Evolutionary conservation across 2,329 filamentous ascomycete species (phyloP), one percentile per base, ranked within the genome.

Genomic region (Pseudonectria foliicola): DNA sequence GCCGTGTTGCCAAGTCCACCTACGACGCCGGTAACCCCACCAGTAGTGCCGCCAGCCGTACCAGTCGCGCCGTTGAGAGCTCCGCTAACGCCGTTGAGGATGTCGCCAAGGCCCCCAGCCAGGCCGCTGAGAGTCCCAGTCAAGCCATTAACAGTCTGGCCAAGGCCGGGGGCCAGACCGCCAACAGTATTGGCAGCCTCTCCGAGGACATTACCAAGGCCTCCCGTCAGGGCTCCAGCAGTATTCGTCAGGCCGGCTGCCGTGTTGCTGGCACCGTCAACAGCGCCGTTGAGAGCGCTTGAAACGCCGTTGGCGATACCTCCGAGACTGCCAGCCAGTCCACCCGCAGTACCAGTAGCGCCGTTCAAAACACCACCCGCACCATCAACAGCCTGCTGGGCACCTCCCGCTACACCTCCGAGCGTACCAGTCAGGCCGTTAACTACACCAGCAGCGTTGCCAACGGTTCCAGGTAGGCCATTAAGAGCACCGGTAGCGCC

Each of bases 331-430:
- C 15, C 25, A 13, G 33, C 14, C 16, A 10, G 4, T 7, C 16
- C 27, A 11, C 10, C 29, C 18, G 27, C 28, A 14, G 34, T 26
- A 15, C 13, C 23, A 26, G 23, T 25, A 13, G 25, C 31, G 25
- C 31, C 31, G 18, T 33, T 26, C 11, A 27, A 3, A 25, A 25
- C 15, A 14, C 14, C 14, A 11, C n/a, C n/a, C 6, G 14, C n/a
- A 29, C n/a, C n/a, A 14, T 13, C 7, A 13, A 13, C 28, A 25
- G 30, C 24, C 36, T 33, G 38, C 13, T 32, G 29, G 32, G 37
- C 30, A 26, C 31, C 27, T 16, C 13, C 25, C 4, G n/a, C 13
- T n/a, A 15, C 13, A 10, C 6, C n/a, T n/a, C n/a, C n/a, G n/a
- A n/a, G n/a, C n/a, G n/a, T n/a, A n/a, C n/a, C 16, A 12, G 31